phyloP scores from a whole-genome alignment of 1,284 basidiomycete genomes.

The Puccinia novopanici region DNA sequence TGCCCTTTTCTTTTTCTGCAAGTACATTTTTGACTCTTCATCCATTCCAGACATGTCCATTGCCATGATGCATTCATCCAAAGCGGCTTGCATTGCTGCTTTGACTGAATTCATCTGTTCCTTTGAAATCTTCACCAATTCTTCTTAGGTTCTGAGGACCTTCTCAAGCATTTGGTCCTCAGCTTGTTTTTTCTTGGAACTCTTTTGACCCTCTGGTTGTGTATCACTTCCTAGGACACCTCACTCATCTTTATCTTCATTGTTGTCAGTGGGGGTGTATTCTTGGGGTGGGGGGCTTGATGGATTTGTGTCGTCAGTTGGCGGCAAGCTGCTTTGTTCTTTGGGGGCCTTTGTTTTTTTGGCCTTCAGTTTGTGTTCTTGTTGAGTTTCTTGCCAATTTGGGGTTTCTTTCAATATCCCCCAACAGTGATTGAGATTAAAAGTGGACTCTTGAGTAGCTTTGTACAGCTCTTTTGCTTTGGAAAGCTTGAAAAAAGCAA shows the following conservation, averaged over 20 bases:
- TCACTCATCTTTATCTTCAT: too few relatives aligned
- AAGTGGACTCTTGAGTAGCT: neutral
- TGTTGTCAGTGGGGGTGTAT: too few relatives aligned
- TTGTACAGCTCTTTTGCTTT: too few relatives aligned
- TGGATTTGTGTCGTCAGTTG: neutral
- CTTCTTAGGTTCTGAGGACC: neutral
- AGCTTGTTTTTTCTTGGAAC: neutral
- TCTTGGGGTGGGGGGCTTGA: neutral
- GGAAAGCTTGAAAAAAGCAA: too few relatives aligned
- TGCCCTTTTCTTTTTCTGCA: neutral
- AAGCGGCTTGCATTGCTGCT: neutral
- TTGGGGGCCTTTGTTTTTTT: neutral
- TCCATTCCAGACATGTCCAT: neutral
- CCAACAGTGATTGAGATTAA: neutral
- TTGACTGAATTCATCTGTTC: neutral
- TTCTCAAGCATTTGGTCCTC: neutral
- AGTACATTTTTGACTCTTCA: neutral
- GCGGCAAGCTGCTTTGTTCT: too few relatives aligned
- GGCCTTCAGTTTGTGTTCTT: neutral
- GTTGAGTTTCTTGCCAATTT: slow-evolving; percentile 1
- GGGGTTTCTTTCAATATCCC: slow-evolving; percentile 4
- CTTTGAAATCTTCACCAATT: neutral
- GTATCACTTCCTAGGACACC: too few relatives aligned
- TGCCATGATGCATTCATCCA: neutral
- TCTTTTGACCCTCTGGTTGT: neutral